A percentile compares a stretch with the other conserved stretches of the same genome.
phyloP scores from a whole-genome alignment of 2,329 filamentous ascomycete genomes.

The Ophiocordyceps camponoti-leonardi region DNA sequence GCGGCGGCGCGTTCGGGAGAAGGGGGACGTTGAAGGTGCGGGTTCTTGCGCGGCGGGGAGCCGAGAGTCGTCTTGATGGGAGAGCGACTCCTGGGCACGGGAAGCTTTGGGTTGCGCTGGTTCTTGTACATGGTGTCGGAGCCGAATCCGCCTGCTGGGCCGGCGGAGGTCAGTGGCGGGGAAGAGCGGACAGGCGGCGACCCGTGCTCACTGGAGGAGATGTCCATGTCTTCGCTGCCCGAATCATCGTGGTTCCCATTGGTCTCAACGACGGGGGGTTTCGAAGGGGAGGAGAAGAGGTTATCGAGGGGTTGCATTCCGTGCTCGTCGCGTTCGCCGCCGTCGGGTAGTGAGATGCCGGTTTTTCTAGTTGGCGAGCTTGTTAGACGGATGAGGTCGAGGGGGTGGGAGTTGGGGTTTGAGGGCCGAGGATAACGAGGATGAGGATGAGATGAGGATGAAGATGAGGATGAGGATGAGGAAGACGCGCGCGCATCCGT shows the following conservation, averaged over 20 bases:
- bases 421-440: not conserved
- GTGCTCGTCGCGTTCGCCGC: constrained; percentile 70
- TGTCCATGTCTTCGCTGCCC: constrained; percentile 34
- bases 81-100: constrained; percentile 33
- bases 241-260: constrained; percentile 10
- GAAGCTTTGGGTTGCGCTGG: constrained; percentile 29
- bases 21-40: constrained; percentile 34
- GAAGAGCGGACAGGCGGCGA: not conserved
- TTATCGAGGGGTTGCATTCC: constrained; percentile 78
- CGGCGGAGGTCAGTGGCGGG: not conserved
- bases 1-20: constrained; percentile 21
- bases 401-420: no score
- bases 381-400: not conserved
- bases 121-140: constrained; percentile 33
- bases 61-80: constrained; percentile 45
- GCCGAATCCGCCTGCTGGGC: constrained; percentile 32
- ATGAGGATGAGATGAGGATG: not conserved
- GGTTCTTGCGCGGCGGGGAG: constrained; percentile 45
- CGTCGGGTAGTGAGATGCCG: constrained; percentile 64
- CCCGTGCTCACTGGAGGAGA: constrained; percentile 27
- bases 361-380: constrained; percentile 50
- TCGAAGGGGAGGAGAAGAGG: constrained; percentile 77
- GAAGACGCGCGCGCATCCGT: no score
- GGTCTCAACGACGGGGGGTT: constrained; percentile 14
- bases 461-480: not conserved